Conservation (phyloP, 176 grass and related monocot species). For the Ampelocalamus luodianensis region DNA sequence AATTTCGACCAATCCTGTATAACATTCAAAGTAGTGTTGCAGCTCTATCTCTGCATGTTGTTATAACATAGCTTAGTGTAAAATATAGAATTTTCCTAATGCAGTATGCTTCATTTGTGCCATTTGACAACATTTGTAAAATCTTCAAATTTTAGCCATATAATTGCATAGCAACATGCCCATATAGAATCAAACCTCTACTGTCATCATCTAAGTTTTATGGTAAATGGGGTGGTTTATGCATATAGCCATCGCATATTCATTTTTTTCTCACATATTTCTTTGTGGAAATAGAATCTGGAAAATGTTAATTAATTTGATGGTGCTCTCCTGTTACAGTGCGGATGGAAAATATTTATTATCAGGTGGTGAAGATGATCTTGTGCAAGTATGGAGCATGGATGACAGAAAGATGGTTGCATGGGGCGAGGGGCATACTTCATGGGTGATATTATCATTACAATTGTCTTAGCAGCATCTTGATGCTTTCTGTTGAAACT, state of each 20-base stretch:
- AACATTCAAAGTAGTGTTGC: constrained; percentile 18
- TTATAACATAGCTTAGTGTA: constrained; percentile 17
- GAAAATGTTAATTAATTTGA: constrained; percentile 33
- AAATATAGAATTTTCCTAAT: constrained; percentile 19
- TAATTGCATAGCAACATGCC: not conserved
- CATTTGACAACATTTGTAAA: not conserved
- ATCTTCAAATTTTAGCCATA: not conserved
- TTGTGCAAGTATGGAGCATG: constrained; percentile 99
- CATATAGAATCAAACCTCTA: constrained; percentile 10
- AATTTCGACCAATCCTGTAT: not conserved
- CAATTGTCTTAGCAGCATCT: constrained; percentile 26
- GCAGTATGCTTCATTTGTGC: constrained; percentile 24
- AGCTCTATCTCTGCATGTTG: constrained; percentile 4
- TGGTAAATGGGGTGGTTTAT: constrained; percentile 26
- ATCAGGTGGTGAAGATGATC: constrained; percentile 92
- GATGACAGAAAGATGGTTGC: constrained; percentile 93
- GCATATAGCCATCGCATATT: constrained; percentile 1
- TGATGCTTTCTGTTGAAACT: constrained; percentile 5
- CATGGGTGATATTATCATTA: constrained; percentile 71
- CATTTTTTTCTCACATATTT: not conserved
- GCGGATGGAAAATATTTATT: constrained; percentile 89
- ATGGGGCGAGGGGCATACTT: constrained; percentile 95
- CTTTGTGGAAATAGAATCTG: not conserved
- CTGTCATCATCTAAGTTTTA: not conserved
- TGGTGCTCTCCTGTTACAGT: constrained; percentile 49